Evolutionary conservation across 2,329 filamentous ascomycete genomes (phyloP), one percentile per base, ranked within the genome.

Genomic region (Apiospora malaysiana): DNA sequence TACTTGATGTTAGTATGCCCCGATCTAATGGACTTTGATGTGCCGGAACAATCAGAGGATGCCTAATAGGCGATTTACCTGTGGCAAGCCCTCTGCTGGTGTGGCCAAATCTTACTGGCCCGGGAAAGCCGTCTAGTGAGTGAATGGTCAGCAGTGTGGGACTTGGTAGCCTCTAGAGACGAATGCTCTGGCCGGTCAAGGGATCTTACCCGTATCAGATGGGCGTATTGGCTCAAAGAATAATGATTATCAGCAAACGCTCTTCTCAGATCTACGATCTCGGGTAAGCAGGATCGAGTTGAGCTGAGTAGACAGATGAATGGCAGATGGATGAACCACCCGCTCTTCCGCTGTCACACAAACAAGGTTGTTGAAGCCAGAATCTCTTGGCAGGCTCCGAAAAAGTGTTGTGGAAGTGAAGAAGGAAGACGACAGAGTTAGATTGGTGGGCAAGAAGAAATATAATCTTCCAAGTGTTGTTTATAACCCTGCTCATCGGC

Each of bases 21-120:
- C 8, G 21, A n/a, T 9, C 32, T 40, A 14, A 9, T 37, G 56
- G 21, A 21, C 12, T 21, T 8, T 40, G 56, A 32, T 63, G n/a
- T 37, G 56, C 8, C 27, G n/a, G 56, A 63, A 40, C 56, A 63
- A 14, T 72, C 73, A 42, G 74, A 70, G 70, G 73, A 40, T 37
- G 27, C 7, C n/a, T 16, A 27, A 21, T 3, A 8, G 56, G 16
- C 21, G 27, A n/a, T 40, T 40, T 63, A 63, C 56, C 56, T 63
- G 7, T 63, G 32, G 9, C 37, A 12, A 63, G 56, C 56, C 56
- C 8, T 40, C n/a, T 37, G 32, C 9, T 40, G 27, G 18, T 40
- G 56, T 63, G 56, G 27, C 56, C 56, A 8, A 40, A 63, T 63
- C 56, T 40, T 63, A 63, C 56, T 63, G 56, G 32, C 4, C 32